Evolutionary conservation across 1,284 basidiomycete genomes (phyloP).

Genomic region (Puccinia hordei): DNA sequence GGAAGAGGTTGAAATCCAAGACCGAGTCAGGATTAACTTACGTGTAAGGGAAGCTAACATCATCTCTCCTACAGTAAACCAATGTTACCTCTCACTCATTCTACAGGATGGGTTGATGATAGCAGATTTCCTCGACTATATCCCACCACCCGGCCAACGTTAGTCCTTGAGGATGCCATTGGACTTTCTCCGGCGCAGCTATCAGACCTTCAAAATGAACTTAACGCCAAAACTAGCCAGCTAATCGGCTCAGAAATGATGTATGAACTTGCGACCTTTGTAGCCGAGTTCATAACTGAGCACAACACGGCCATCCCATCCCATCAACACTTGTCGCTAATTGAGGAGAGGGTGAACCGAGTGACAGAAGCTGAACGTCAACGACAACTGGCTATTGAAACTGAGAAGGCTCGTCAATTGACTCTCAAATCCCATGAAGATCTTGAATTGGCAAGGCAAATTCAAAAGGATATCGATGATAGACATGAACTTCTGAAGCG

Average conservation of each 20-base stretch:
- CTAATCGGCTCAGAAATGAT: conserved; percentile 59
- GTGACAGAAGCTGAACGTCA: conserved; percentile 34
- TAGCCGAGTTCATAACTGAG: conserved; percentile 43
- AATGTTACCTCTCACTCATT: neutral
- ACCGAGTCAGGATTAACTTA: conserved; percentile 40
- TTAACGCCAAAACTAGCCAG: conserved; percentile 54
- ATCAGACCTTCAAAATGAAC: conserved; percentile 28
- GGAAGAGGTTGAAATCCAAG: conserved; percentile 44
- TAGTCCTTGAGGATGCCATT: conserved; percentile 38
- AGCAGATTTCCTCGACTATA: conserved; percentile 39
- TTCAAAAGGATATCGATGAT: conserved; percentile 40
- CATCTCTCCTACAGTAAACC: neutral
- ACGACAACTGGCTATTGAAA: conserved; percentile 33
- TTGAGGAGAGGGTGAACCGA: conserved; percentile 41
- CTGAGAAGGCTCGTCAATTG: conserved; percentile 34
- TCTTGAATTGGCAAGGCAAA: conserved; percentile 42
- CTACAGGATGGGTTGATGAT: neutral
- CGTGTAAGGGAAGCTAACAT: conserved; percentile 35
- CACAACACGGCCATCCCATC: conserved; percentile 19
- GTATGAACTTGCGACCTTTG: conserved; percentile 57
- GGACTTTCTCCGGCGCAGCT: conserved; percentile 28
- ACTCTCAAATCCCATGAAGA: conserved; percentile 39
- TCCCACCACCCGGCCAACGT: conserved; percentile 29
- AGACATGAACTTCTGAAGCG: conserved; percentile 24
- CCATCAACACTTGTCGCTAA: neutral